A percentile compares a stretch with the other conserved stretches of the same genome.
Conservation (phyloP, 495 filamentous ascomycete genomes). For the Penicillium taxi region DNA sequence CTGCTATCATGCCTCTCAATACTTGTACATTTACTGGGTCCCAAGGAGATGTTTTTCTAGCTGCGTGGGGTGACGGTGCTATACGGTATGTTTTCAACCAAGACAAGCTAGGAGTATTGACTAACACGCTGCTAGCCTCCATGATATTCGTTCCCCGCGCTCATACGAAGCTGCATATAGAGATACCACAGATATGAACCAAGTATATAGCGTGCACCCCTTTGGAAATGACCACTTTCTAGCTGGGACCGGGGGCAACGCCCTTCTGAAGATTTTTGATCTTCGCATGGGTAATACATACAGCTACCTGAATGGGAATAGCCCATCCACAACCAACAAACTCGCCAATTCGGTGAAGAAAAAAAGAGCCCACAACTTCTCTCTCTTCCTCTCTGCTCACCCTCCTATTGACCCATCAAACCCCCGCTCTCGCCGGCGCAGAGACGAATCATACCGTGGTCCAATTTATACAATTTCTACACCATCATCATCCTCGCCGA, state of each 20-base stretch:
- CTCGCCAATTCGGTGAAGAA: background rate
- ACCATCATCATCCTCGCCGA: constrained; percentile 47
- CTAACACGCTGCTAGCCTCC: constrained; percentile 39
- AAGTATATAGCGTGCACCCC: constrained; percentile 53
- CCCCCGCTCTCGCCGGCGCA: constrained; percentile 8
- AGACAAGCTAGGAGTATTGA: constrained; percentile 1
- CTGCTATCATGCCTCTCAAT: constrained; percentile 46
- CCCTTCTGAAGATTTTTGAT: constrained; percentile 58
- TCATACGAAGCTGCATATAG: constrained; percentile 41
- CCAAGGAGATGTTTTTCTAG: constrained; percentile 49
- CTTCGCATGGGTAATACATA: constrained; percentile 49
- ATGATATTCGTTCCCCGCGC: constrained; percentile 53
- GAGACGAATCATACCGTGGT: constrained; percentile 31
- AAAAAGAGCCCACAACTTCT: constrained; percentile 7
- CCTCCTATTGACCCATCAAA: no score
- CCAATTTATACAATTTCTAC: constrained; percentile 53
- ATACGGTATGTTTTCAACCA: constrained; percentile 33
- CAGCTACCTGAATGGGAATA: constrained; percentile 27
- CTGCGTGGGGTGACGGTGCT: constrained; percentile 53
- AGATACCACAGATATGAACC: constrained; percentile 48
- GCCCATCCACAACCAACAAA: constrained; percentile 1
- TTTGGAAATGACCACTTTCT: constrained; percentile 50
- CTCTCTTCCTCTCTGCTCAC: constrained; percentile 3
- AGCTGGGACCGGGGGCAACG: constrained; percentile 48
- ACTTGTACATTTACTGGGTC: constrained; percentile 17